Conservation (phyloP, 352 stramenopile genomes). For the Peronosclerospora sorghi region DNA sequence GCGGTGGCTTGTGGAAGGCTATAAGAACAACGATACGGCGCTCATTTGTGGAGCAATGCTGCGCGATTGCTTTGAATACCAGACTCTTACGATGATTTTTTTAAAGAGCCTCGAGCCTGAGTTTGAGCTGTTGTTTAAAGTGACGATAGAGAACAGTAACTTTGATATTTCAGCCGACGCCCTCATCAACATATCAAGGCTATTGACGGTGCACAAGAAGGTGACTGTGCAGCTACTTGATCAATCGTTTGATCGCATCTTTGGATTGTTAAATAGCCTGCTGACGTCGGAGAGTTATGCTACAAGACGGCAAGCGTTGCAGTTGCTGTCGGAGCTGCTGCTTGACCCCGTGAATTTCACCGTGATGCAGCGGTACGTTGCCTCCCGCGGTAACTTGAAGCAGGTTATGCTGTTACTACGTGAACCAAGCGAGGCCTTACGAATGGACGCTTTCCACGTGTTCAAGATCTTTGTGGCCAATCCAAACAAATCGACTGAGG, state of each 20-base stretch:
- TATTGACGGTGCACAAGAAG: constrained; percentile 57
- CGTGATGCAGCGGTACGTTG: constrained; percentile 72
- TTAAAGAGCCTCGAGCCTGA: constrained; percentile 44
- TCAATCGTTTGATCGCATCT: constrained; percentile 54
- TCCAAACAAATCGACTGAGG: constrained; percentile 63
- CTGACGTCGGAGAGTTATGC: constrained; percentile 60
- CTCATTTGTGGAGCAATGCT: constrained; percentile 75
- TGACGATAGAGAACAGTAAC: constrained; percentile 67
- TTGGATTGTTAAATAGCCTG: constrained; percentile 49
- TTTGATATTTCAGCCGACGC: constrained; percentile 81
- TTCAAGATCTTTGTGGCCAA: constrained; percentile 87
- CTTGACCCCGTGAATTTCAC: constrained; percentile 64
- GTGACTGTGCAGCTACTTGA: constrained; percentile 39
- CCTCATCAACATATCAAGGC: constrained; percentile 64
- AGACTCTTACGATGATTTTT: constrained; percentile 48
- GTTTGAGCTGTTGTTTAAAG: constrained; percentile 56
- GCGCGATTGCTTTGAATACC: constrained; percentile 65
- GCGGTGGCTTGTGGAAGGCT: constrained; percentile 62
- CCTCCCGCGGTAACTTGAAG: constrained; percentile 59
- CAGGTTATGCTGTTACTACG: constrained; percentile 65
- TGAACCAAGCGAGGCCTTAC: constrained; percentile 60
- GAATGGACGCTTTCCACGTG: constrained; percentile 78
- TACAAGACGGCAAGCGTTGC: constrained; percentile 58
- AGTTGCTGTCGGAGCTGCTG: constrained; percentile 62
- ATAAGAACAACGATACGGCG: constrained; percentile 56